Base-by-base conservation (phyloP, 495 filamentous ascomycete species). In the Aspergillus biplanus region DNA sequence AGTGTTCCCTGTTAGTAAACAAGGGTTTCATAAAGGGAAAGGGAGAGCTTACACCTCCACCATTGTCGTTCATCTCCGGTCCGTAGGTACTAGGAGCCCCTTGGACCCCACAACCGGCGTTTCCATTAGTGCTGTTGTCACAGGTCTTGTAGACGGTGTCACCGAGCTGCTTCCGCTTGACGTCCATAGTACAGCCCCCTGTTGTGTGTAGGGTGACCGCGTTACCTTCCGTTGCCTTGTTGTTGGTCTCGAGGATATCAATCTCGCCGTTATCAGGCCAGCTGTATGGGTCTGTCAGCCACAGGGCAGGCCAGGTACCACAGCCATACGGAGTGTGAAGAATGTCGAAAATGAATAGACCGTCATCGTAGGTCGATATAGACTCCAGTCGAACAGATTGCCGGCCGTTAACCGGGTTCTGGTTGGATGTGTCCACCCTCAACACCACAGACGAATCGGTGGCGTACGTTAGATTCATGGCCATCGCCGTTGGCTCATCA, bases 251-350 rank as follows among this genome's bases (percentile, higher is more conserved):
- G 9, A 84, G 58, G 16, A 83, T 66, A 63, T 84, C 82, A 32
- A 84, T 83, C 62, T 84, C 82, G 7, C 82, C 82, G 49, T 83
- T 80, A 0, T 37, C 56, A 0, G 87, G 87, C 87, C 87, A 90
- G 37, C 84, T 81, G 16, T 76, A 68, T 0, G 83, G 81, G 15
- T 83, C 87, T 1, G 85, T 85, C 7, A 89, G 71, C 87, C 87
- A 90, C 21, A 91, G 82, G 0, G 84, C 84, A 0, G 83, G 83
- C 83, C 83, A 86, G 13, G 82, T 84, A 1, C 75, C 82, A 62
- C 83, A 86, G 16, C 80, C 81, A 52, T 76, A 77, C 15, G 82
- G 82, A 0, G 77, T 73, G 49, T 83, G 81, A 4, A 81, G 54
- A 67, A 85, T 79, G 54, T 86, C 84, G 62, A 85, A 86, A 65